phyloP scores from a whole-genome alignment of 208 protist genomes.

The Endotrypanum monterogeii region DNA sequence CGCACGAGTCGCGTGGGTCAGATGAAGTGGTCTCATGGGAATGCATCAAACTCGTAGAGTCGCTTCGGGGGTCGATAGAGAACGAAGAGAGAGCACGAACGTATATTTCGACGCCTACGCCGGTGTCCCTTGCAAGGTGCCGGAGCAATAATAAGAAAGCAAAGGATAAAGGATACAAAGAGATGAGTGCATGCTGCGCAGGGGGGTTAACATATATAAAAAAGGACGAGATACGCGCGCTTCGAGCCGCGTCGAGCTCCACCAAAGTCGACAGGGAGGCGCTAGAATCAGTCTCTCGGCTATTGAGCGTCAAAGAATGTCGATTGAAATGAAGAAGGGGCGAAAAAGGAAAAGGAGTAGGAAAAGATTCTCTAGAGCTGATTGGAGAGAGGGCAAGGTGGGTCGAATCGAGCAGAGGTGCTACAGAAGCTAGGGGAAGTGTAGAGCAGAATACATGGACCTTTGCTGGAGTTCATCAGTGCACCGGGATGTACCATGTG shows the following conservation, averaged over 20 bases:
- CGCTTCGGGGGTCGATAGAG: background rate
- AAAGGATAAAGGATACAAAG: background rate
- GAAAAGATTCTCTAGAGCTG: background rate
- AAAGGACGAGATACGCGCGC: background rate
- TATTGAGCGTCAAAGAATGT: background rate
- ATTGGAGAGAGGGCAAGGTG: no score
- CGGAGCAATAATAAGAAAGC: background rate
- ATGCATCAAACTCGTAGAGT: background rate
- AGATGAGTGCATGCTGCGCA: background rate
- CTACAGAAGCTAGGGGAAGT: no score
- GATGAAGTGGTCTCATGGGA: background rate
- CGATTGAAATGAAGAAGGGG: background rate
- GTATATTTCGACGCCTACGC: background rate
- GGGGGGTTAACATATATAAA: background rate
- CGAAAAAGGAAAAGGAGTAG: background rate
- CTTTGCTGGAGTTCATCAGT: no score
- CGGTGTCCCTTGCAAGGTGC: background rate
- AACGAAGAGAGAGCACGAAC: background rate
- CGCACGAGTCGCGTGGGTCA: background rate
- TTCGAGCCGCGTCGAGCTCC: background rate
- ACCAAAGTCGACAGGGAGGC: background rate
- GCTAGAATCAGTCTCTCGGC: background rate
- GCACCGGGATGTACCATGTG: no score
- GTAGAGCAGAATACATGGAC: no score
- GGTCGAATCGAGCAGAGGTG: no score